Conservation (phyloP, 1,139 yeast species). For the Yamadazyma taylorii region DNA sequence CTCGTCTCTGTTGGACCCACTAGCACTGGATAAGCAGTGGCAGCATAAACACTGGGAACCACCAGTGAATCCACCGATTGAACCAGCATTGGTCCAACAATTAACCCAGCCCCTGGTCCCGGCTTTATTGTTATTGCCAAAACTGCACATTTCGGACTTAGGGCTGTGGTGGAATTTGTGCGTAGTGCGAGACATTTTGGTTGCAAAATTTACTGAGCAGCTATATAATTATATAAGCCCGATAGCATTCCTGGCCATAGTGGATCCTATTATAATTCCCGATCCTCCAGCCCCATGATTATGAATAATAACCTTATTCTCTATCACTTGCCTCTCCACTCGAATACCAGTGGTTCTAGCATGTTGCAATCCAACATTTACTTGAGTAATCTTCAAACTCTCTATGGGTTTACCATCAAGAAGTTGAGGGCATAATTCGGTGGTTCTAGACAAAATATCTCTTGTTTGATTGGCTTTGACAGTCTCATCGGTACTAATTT, state of each 20-base stretch:
- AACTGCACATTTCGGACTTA: no score
- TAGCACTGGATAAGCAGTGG: no score
- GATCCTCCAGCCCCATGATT: constrained; percentile 77
- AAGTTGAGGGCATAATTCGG: constrained; percentile 50
- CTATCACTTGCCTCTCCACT: constrained; percentile 37
- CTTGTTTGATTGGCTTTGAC: constrained; percentile 51
- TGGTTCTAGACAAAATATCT: constrained; percentile 55
- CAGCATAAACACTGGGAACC: no score
- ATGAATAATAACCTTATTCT: constrained; percentile 35
- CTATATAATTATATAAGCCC: constrained; percentile 26
- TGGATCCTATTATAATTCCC: constrained; percentile 72
- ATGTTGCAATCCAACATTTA: constrained; percentile 65
- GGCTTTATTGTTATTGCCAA: no score
- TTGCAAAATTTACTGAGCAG: not conserved
- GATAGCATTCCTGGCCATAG: constrained; percentile 46
- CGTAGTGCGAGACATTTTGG: not conserved
- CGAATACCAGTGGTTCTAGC: constrained; percentile 64
- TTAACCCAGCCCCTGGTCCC: no score
- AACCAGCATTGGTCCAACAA: no score
- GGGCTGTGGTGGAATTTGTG: no score
- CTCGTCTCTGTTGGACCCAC: no score
- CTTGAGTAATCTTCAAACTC: constrained; percentile 44
- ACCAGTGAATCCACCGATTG: no score
- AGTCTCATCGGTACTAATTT: constrained; percentile 51
- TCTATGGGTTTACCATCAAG: constrained; percentile 18